Evolutionary conservation across 1,284 basidiomycete species (phyloP), one percentile per base, ranked within the genome.

Genomic region (Boletus sp.): DNA sequence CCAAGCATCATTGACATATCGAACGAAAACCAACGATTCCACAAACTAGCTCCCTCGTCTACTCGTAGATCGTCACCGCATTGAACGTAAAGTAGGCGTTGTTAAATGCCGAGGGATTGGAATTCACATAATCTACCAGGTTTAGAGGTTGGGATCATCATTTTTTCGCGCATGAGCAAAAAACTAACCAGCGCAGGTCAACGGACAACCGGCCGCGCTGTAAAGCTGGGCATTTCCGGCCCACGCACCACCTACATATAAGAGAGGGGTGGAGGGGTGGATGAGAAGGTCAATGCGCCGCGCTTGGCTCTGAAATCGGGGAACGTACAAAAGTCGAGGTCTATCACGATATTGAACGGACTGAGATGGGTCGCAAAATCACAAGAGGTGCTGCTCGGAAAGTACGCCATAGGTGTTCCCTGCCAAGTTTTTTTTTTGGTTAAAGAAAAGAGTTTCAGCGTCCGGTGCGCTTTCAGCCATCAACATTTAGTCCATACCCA

Each of bases 181-280:
- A 35, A 5, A 61, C 76, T 69, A 31, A 74, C 76, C 67, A 5
- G 64, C 53, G 44, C 70, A 74, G 18, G 62, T 71, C 5, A 66
- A 69, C 1, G 75, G 75, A 61, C 76, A 79, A 18, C 67, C 70
- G 43, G 72, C 63, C 1, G 48, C 18, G 2, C 45, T 45, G 60
- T 74, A 77, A 33, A 66, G 59, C 4, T 54, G 42, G 8, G 49
- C 6, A 31, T 59, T 64, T n/a, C 78, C 78, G 9, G 77, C 78
- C 74, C 77, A 78, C 35, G 75, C 67, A 18, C 78, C 78, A 56
- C 78, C 77, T 75, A 22, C 15, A 22, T n/a, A n/a, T n/a, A n/a
- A n/a, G n/a, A n/a, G n/a, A n/a, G n/a, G n/a, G n/a, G n/a, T n/a
- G 15, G 5, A 16, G 16, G 27, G 4, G 15, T 29, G 12, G 8